Base-by-base conservation (phyloP, 495 filamentous ascomycete species). In the Daldinia decipiens region DNA sequence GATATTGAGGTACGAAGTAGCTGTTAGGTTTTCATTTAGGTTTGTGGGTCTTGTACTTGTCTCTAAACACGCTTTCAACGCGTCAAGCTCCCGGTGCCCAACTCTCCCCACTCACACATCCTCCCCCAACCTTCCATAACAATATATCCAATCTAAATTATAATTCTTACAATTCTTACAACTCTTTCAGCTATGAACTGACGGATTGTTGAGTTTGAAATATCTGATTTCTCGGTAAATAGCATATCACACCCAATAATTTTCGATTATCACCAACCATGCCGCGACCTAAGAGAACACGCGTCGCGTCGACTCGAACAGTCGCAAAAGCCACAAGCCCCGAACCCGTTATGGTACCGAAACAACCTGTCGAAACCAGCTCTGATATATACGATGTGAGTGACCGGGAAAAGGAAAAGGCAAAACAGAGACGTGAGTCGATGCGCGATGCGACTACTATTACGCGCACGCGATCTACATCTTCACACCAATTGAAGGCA, bases 381-480 rank as follows among this genome's bases (percentile, higher is more conserved):
- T 81, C 79, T 60, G 82, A 83, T 65, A 79, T 81, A 6, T 81
- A 82, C 75, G 80, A 81, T 66, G 76, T 82, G 29, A 83, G 81
- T 75, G 81, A 82, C 39, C 77, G 78, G 39, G 82, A 84, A 50
- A 81, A 82, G 58, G 79, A 81, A 52, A 76, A 69, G 27, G 62
- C 63, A 29, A 75, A 67, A 32, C 55, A 59, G 15, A 74, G 65
- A 8, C 70, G 71, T 7, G 67, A 67, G 31, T 77, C 75, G 27
- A 54, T 69, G 45, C 73, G 62, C 65, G 58, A 66, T 57, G 36
- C 43, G 21, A 38, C 50, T 43, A 19, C 58, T 52, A 55, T 19
- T 27, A 36, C 69, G n/a, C 64, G 21, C 53, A 59, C 59, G 12
- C 57, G 39, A n/a, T 26, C 65, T 24, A 51, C 65, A 39, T 52